Evolutionary conservation across 352 stramenopile genomes (phyloP).

Genomic region (Phytophthora palmivora): DNA sequence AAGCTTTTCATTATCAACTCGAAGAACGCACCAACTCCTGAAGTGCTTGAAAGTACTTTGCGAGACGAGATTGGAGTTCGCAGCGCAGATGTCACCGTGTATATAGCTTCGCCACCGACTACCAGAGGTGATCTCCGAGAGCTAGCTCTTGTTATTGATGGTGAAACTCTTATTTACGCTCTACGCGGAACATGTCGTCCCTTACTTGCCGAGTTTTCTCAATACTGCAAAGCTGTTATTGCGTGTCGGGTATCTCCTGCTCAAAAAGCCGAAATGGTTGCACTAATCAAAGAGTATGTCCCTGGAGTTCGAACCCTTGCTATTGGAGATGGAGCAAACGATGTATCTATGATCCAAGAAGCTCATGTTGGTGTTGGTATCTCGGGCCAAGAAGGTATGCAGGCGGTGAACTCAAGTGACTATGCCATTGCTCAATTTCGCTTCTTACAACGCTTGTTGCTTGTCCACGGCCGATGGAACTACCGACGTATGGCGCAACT

Average conservation of each 20-base stretch:
- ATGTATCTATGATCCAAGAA: slow-evolving; percentile 96
- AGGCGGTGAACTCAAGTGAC: slow-evolving; percentile 94
- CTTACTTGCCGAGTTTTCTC: slow-evolving; percentile 69
- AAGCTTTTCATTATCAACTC: slow-evolving; percentile 72
- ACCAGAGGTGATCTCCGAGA: slow-evolving; percentile 55
- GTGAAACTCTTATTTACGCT: slow-evolving; percentile 71
- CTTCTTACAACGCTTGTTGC: slow-evolving; percentile 89
- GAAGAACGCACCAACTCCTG: slow-evolving; percentile 57
- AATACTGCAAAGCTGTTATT: slow-evolving; percentile 90
- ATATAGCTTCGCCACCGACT: slow-evolving; percentile 50
- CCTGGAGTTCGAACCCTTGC: slow-evolving; percentile 80
- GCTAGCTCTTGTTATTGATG: slow-evolving; percentile 84
- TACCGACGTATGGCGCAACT: slow-evolving; percentile 91
- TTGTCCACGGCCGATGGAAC: slow-evolving; percentile 93
- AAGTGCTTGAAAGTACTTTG: slow-evolving; percentile 60
- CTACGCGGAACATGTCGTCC: slow-evolving; percentile 50
- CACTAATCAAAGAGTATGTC: slow-evolving; percentile 80
- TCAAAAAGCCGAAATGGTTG: slow-evolving; percentile 89
- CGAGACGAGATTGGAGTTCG: slow-evolving; percentile 50
- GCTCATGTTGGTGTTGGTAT: slow-evolving; percentile 93
- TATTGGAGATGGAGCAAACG: slow-evolving; percentile 95
- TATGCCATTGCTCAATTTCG: slow-evolving; percentile 95
- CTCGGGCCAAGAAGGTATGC: slow-evolving; percentile 91
- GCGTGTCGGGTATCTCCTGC: slow-evolving; percentile 86
- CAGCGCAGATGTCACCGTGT: slow-evolving; percentile 53